Conservation (phyloP, 805 yeast genomes). For the Cyberlindnera petersonii region DNA sequence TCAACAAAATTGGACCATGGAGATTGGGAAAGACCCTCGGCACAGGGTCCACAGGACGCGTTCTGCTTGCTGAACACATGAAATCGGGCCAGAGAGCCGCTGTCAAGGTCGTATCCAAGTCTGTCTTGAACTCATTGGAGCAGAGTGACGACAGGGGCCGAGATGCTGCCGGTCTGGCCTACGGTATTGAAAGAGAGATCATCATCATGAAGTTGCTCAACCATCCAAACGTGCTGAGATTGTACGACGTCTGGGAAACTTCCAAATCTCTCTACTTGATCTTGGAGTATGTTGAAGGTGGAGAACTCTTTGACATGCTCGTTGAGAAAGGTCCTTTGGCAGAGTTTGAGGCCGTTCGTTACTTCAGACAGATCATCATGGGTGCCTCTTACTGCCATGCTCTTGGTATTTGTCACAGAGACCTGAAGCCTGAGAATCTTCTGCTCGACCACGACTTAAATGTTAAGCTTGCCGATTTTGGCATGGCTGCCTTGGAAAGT, state of each 20-base stretch:
- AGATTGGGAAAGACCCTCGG: constrained; percentile 74
- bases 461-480: constrained; percentile 81
- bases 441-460: constrained; percentile 61
- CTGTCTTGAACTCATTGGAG: constrained; percentile 38
- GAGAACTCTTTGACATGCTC: constrained; percentile 73
- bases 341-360: constrained; percentile 70
- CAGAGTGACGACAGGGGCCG: constrained; percentile 31
- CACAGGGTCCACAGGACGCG: constrained; percentile 80
- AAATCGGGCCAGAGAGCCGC: constrained; percentile 75
- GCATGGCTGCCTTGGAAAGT: constrained; percentile 83
- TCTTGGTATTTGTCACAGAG: constrained; percentile 77
- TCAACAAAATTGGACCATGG: constrained; percentile 73
- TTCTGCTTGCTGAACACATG: constrained; percentile 66
- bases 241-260: constrained; percentile 98
- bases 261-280: constrained; percentile 80
- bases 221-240: constrained; percentile 88
- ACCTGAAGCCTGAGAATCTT: constrained; percentile 77
- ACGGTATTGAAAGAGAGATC: constrained; percentile 96
- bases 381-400: constrained; percentile 83
- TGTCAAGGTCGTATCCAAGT: constrained; percentile 75
- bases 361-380: constrained; percentile 70
- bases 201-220: constrained; percentile 94
- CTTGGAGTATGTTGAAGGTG: constrained; percentile 84
- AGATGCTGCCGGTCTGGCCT: constrained; percentile 69
- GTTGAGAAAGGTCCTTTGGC: constrained; percentile 65